Evolutionary conservation across 352 stramenopile genomes (phyloP).

Genomic region (Phytophthora syringae): DNA sequence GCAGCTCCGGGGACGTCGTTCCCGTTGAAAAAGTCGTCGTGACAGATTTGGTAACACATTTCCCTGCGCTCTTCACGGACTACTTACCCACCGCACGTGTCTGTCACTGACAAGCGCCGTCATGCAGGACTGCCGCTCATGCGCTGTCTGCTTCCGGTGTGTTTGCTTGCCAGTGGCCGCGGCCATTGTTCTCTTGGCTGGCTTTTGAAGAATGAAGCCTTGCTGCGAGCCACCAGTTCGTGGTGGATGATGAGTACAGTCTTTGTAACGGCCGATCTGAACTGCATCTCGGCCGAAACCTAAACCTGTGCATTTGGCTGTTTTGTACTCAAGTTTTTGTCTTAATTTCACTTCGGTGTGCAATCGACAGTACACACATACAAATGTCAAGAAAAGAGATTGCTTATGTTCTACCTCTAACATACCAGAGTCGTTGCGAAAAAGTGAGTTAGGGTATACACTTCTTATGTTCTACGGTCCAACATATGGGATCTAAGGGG

Average conservation of each 20-base stretch:
- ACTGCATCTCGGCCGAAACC: too few species aligned
- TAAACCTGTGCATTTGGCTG: too few species aligned
- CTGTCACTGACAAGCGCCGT: too few species aligned
- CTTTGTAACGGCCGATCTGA: too few species aligned
- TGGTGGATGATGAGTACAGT: too few species aligned
- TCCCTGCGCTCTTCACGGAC: neutral
- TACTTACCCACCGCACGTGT: neutral
- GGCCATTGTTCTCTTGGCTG: too few species aligned
- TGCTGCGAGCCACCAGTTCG: too few species aligned
- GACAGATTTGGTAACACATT: conserved; percentile 3
- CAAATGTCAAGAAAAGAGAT: conserved; percentile 5
- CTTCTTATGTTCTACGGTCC: conserved; percentile 5
- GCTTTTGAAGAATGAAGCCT: too few species aligned
- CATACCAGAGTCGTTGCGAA: neutral
- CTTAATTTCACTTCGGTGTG: neutral
- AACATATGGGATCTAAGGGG: too few species aligned
- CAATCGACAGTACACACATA: neutral
- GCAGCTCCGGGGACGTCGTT: neutral
- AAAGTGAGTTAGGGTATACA: neutral
- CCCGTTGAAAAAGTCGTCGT: neutral
- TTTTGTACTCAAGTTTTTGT: conserved; percentile 1
- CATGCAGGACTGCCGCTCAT: too few species aligned
- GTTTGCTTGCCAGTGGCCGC: too few species aligned
- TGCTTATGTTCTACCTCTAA: neutral
- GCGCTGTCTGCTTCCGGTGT: too few species aligned